These are phyloP conservation scores for Aristolochia fimbriata DNA, from an alignment of 164 flowering plant genomes.

Conservation along the genomic window DNA sequence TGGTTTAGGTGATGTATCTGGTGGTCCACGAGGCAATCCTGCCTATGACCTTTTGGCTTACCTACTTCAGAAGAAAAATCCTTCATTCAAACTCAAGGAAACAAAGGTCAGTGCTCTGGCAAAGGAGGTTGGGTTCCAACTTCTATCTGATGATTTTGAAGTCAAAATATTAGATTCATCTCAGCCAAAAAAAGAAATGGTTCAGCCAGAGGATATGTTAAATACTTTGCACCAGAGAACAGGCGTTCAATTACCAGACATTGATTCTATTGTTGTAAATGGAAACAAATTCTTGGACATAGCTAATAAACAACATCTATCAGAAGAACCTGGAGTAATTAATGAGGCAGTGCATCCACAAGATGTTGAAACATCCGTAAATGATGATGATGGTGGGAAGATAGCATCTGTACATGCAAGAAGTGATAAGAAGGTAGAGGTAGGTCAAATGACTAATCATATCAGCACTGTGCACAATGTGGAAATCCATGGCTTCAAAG, in stretches of 20 bases:
- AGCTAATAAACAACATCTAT: too few species aligned
- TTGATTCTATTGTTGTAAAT: conserved; percentile 15
- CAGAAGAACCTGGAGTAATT: conserved; percentile 8
- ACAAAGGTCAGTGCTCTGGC: conserved; percentile 60
- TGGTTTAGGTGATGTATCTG: conserved; percentile 30
- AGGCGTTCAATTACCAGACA: neutral
- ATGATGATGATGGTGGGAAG: conserved; percentile 8
- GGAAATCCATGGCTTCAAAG: neutral
- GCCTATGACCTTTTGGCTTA: conserved; percentile 48
- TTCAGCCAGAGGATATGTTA: conserved; percentile 21
- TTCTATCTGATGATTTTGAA: conserved; percentile 69
- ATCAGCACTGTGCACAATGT: neutral
- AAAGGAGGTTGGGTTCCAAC: conserved; percentile 72
- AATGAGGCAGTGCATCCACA: conserved; percentile 13
- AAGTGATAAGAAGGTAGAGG: conserved; percentile 5
- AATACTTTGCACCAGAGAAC: neutral
- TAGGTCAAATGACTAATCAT: conserved; percentile 3
- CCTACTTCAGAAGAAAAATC: conserved; percentile 38
- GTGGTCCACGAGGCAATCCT: conserved; percentile 40
- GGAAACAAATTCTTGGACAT: neutral
- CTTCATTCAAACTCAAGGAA: conserved; percentile 19
- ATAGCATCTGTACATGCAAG: neutral
- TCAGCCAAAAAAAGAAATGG: conserved; percentile 20
- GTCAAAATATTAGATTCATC: conserved; percentile 34
- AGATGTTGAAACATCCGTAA: conserved; percentile 10